A percentile compares a stretch with the other conserved stretches of the same genome.
Evolutionary conservation across 257 asterid species (phyloP).

Genomic region (Mitragyna speciosa): DNA sequence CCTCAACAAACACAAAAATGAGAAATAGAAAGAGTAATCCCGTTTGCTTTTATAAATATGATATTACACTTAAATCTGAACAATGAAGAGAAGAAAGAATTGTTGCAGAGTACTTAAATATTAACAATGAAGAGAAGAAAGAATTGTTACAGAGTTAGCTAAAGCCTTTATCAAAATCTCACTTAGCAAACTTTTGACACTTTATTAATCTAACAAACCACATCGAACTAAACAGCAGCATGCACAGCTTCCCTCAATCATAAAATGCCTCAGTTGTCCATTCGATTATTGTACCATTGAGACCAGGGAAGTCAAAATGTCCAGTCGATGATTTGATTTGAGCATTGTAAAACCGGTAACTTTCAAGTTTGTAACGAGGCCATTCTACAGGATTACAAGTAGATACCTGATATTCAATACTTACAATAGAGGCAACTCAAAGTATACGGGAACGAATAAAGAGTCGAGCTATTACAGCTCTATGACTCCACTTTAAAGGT

Average conservation of each 20-base stretch:
- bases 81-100: background rate
- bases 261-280: background rate
- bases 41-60: background rate
- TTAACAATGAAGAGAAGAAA: no score
- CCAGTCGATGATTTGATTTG: background rate
- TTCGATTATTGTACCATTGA: background rate
- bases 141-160: background rate
- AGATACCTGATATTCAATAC: background rate
- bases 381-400: background rate
- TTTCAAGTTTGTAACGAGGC: background rate
- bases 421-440: background rate
- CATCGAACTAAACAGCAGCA: background rate
- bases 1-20: background rate
- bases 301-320: background rate
- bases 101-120: background rate
- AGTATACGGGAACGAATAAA: no score
- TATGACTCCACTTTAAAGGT: no score
- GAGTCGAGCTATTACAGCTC: no score
- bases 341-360: background rate
- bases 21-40: background rate
- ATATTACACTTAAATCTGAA: background rate
- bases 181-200: background rate
- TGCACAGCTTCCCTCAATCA: background rate
- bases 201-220: background rate
- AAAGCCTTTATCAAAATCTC: background rate